Base-by-base conservation (phyloP, 2,329 filamentous ascomycete genomes). In the Trichophyton schoenleinii region DNA sequence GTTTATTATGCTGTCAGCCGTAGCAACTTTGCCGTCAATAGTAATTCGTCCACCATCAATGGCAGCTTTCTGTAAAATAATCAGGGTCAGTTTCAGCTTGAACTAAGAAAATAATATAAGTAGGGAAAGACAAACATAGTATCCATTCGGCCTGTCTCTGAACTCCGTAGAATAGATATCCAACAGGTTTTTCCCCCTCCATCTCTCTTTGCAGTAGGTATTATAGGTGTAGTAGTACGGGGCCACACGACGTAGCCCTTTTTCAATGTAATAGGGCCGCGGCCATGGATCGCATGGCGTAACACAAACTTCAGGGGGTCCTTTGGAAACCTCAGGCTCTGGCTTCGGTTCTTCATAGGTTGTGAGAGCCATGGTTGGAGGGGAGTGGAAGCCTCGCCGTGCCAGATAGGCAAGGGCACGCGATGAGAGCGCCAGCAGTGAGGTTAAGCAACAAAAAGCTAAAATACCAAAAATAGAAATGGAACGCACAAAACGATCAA, bases 211-310 rank as follows among this genome's bases (percentile, higher is more conserved):
- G 79, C 89, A 94, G 76, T 84, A 90, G 0, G 92, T 96, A 71
- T 96, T 95, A 79, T 96, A 96, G 2, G 91, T 96, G 73, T 82
- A 96, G 72, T 94, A 85, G 71, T 99, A 97, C 2, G 92, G 92
- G 49, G 81, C 81, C 36, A 96, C 87, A 65, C 90, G 86, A 58
- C 91, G 86, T 64, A 99, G 77, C 7, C 89, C 91, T 67, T 87
- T 86, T 68, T 96, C 87, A 64, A 96, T 79, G 68, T 87, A 87
- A 75, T 96, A 97, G 0, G 90, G 91, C 61, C 78, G 77, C 55
- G 83, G 82, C 80, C 81, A 84, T 1, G 82, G 82, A 28, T 67
- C 65, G 46, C 72, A 72, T 8, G 72, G 72, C 2, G 71, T 73
- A 20, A 71, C 64, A 13, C 63, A 63, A 34, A 71, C 70, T 55